Percentiles rank a stretch among this genome's conserved stretches.
Conservation (phyloP, 2,329 filamentous ascomycete genomes). For the Trichothecium roseum region DNA sequence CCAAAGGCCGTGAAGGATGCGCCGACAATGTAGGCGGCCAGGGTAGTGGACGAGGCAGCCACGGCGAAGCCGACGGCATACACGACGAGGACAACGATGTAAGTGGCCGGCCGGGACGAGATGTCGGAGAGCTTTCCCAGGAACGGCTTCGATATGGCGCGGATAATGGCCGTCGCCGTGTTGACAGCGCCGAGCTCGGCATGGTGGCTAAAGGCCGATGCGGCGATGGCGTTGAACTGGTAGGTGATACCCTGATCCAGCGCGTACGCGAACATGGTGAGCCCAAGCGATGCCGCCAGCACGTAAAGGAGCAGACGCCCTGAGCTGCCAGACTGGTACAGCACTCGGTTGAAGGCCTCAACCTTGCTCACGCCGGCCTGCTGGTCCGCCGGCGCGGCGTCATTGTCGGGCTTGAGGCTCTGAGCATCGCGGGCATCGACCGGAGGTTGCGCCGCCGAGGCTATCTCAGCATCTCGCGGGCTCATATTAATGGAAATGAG, state of each 20-base stretch:
- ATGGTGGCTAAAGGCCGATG: conserved; percentile 21
- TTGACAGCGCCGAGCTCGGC: conserved; percentile 20
- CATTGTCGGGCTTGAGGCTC: no score
- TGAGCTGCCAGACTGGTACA: conserved; percentile 23
- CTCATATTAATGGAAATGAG: no score
- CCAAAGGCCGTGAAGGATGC: conserved; percentile 25
- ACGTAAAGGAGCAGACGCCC: conserved; percentile 24
- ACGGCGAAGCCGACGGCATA: conserved; percentile 22
- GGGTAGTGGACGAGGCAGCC: conserved; percentile 18
- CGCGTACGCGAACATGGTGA: conserved; percentile 27
- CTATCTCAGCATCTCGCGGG: no score
- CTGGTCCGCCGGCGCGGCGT: no score
- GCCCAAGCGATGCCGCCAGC: conserved; percentile 21
- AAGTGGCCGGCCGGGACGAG: conserved; percentile 26
- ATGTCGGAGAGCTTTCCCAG: conserved; percentile 26
- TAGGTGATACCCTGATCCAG: conserved; percentile 23
- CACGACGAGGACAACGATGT: conserved; percentile 27
- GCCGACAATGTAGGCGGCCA: conserved; percentile 22
- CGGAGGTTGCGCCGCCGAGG: no score
- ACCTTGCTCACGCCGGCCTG: conserved; percentile 21
- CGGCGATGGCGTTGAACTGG: conserved; percentile 22
- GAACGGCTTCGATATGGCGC: conserved; percentile 26
- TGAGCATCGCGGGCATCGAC: no score
- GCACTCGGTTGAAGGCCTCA: conserved; percentile 28
- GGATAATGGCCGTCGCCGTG: conserved; percentile 23